Base-by-base conservation (phyloP, 2,329 filamentous ascomycete genomes). In the Blastomyces silverae region DNA sequence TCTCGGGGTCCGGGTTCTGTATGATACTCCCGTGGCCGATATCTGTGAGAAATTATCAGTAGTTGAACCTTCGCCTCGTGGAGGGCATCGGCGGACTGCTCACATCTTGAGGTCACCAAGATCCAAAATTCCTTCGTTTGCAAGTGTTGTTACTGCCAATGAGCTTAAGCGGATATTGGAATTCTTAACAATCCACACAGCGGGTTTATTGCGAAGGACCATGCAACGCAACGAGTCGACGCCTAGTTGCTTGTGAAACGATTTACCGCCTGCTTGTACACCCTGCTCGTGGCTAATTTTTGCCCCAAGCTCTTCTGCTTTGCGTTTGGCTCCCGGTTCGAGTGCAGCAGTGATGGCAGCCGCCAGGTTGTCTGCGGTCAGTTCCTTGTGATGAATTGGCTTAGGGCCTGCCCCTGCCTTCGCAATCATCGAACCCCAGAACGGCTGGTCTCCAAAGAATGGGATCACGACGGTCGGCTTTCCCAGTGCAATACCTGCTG, bases 361-460 rank as follows among this genome's bases (percentile, higher is more conserved):
- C 0, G 87, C 86, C 7, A 93, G 79, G 15, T 84, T 87, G 34
- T 88, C 85, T 0, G 83, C 81, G 0, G 85, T 91, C 48, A 92
- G 76, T 39, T 86, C 79, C 68, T 88, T 88, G 73, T 88, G 85
- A 0, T 87, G 87, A 60, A 91, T 85, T 0, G 89, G 89, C 0
- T 81, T 76, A 0, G 89, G 89, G 0, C 90, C 89, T 6, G 89
- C 90, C 11, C 89, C 88, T 7, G 89, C 88, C 65, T 81, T 83
- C 0, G 87, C 83, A 50, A 92, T 85, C 83, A 92, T 92, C 11
- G 86, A 82, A 8, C 90, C 90, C 90, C 90, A 92, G 71, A 92
- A 93, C 0, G 88, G 88, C 74, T 93, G 90, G 70, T 93, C 90
- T 1, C 90, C 90, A 72, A 92, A 96, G 78, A 96, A 96, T 0